Evolutionary conservation across 768 basidiomycete genomes (phyloP).

Genomic region (Astraeus odoratus): DNA sequence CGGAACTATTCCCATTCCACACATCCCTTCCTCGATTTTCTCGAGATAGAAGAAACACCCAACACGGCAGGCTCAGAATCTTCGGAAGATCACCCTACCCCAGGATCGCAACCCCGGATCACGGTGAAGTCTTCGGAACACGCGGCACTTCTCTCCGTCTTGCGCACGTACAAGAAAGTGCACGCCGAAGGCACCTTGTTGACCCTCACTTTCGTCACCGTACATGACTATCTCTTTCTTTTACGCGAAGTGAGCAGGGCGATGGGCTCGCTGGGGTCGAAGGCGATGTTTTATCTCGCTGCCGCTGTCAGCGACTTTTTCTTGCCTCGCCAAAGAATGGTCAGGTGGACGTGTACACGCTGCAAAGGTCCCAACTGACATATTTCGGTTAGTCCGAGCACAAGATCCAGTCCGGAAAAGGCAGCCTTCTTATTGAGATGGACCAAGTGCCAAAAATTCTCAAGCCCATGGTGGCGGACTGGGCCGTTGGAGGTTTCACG

Average conservation of each 20-base stretch:
- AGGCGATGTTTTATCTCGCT: constrained; percentile 91
- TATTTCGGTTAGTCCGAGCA: constrained; percentile 69
- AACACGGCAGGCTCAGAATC: neutral
- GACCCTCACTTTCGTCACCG: constrained; percentile 85
- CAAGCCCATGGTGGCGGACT: constrained; percentile 88
- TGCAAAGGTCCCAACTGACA: neutral
- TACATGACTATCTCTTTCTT: constrained; percentile 95
- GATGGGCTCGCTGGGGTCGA: constrained; percentile 59
- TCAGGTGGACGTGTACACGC: constrained; percentile 30
- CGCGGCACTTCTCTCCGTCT: constrained; percentile 57
- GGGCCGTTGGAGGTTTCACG: constrained; percentile 85
- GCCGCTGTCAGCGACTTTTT: constrained; percentile 99
- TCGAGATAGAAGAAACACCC: constrained; percentile 50
- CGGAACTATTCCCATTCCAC: constrained; percentile 97
- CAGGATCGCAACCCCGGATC: constrained; percentile 39
- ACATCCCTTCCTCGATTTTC: constrained; percentile 94
- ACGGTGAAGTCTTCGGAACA: constrained; percentile 63
- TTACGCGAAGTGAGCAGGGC: constrained; percentile 77
- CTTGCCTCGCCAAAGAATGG: constrained; percentile 86
- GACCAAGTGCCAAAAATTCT: constrained; percentile 98
- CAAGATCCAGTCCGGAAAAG: constrained; percentile 97
- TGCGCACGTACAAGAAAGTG: constrained; percentile 75
- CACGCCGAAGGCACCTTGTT: constrained; percentile 69
- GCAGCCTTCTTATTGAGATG: constrained; percentile 92
- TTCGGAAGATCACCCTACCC: constrained; percentile 13